Evolutionary conservation across 2,329 filamentous ascomycete genomes (phyloP).

Genomic region (Xylaria sp.): DNA sequence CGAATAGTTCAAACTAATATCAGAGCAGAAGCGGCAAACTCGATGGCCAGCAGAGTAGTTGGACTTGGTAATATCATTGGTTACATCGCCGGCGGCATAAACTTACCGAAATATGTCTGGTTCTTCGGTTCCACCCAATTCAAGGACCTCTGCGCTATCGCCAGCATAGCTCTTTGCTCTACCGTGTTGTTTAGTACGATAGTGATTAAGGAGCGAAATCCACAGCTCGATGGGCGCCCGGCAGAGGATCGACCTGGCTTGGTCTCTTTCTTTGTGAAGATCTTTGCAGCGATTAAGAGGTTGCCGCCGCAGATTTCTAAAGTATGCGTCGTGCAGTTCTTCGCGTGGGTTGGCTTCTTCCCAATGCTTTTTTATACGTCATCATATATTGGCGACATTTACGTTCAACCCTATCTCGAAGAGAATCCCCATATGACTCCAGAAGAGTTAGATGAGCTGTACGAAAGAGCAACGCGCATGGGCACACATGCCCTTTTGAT

Average conservation of each 20-base stretch:
- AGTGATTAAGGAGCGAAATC: slow-evolving; percentile 81
- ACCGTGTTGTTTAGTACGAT: slow-evolving; percentile 78
- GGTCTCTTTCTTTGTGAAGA: slow-evolving; percentile 79
- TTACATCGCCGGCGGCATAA: slow-evolving; percentile 85
- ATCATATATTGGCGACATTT: slow-evolving; percentile 92
- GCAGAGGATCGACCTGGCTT: slow-evolving; percentile 71
- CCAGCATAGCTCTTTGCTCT: slow-evolving; percentile 74
- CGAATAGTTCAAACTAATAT: slow-evolving; percentile 20
- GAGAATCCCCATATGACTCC: slow-evolving; percentile 81
- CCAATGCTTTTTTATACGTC: slow-evolving; percentile 96
- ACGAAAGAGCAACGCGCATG: slow-evolving; percentile 85
- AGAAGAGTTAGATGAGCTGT: slow-evolving; percentile 79
- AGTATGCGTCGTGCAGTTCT: slow-evolving; percentile 85
- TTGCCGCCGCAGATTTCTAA: slow-evolving; percentile 84
- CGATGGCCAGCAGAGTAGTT: slow-evolving; percentile 88
- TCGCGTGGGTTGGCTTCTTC: slow-evolving; percentile 95
- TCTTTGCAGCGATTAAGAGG: slow-evolving; percentile 79
- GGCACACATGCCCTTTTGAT: slow-evolving; percentile 90
- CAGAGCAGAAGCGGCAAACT: slow-evolving; percentile 78
- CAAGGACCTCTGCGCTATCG: slow-evolving; percentile 88
- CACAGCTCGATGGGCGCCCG: slow-evolving; percentile 74
- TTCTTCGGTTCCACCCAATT: slow-evolving; percentile 91
- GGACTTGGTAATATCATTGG: slow-evolving; percentile 92
- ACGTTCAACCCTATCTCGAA: slow-evolving; percentile 83
- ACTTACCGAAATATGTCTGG: slow-evolving; percentile 78